Evolutionary conservation across 768 basidiomycete species (phyloP).

Genomic region (Tylopilus subfusipes): DNA sequence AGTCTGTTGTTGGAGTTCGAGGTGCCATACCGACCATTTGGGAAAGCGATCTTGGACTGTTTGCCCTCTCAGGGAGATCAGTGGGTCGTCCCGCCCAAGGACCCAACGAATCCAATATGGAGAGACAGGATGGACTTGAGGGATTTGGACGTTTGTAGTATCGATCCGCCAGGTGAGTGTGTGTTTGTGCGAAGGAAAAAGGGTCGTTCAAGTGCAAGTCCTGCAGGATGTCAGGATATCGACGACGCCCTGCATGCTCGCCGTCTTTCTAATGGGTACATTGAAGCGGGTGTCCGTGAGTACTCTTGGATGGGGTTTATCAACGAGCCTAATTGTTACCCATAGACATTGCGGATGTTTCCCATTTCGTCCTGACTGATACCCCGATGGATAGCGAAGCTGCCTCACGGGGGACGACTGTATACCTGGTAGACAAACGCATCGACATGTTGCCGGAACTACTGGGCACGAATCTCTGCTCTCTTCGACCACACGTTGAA

Average conservation of each 20-base stretch:
- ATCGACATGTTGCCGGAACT: slow-evolving; percentile 97
- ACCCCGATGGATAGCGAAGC: slow-evolving; percentile 97
- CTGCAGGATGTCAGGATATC: slow-evolving; percentile 89
- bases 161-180: slow-evolving; percentile 84
- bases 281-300: slow-evolving; percentile 97
- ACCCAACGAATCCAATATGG: slow-evolving; percentile 55
- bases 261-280: slow-evolving; percentile 83
- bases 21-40: slow-evolving; percentile 94
- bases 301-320: slow-evolving; percentile 21
- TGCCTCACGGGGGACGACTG: slow-evolving; percentile 92
- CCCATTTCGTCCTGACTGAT: slow-evolving; percentile 89
- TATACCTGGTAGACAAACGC: slow-evolving; percentile 97
- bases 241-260: slow-evolving; percentile 96
- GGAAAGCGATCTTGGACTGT: slow-evolving; percentile 91
- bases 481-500: slow-evolving; percentile 88
- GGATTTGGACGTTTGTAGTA: slow-evolving; percentile 85
- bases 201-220: slow-evolving; percentile 3
- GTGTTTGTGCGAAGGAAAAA: background rate
- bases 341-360: slow-evolving; percentile 96
- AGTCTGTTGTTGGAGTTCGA: slow-evolving; percentile 91
- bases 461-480: slow-evolving; percentile 94
- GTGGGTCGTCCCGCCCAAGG: slow-evolving; percentile 90
- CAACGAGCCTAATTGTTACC: background rate
- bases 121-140: slow-evolving; percentile 83
- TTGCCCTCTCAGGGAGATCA: slow-evolving; percentile 83